Base-by-base conservation (phyloP, 169 alveolate genomes). In the Blepharisma undulans region DNA sequence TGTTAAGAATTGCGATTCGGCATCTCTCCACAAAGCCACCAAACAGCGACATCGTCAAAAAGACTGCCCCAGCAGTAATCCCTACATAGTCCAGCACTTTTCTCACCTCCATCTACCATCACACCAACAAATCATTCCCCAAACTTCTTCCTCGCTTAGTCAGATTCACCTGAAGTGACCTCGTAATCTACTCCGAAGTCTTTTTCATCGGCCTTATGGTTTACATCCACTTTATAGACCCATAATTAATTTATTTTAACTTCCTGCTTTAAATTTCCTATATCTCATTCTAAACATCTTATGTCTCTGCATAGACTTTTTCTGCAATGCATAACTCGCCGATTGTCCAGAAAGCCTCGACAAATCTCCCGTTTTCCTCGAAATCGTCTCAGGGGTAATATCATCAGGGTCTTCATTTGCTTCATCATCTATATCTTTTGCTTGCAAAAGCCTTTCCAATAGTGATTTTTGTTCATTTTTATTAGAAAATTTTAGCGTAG, bases 151-250 rank as follows among this genome's bases (percentile, higher is more conserved):
- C 91, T 25, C 61, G 91, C 2, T 21, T 86, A 19, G 59, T 60
- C 27, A 61, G 91, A 72, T 60, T 86, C 29, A 60, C 81, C 8
- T 72, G 91, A 66, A 30, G 74, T 8, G 81, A 86, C 16, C 71
- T 86, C 18, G 91, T 86, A 25, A 72, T 86, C 1, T 60, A 72
- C 59, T 27, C 84, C 84, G 91, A 86, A 72, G 84, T 86, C 4
- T 86, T 86, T 33, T 86, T 86, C 27, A 34, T 86, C 19, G 91
- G 91, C 8, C 33, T 61, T 21, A 86, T 86, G 91, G 84, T 86
- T 66, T 86, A 86, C 36, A 72, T 86, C 2, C 91, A 86, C 72
- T 86, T 86, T 29, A 72, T 86, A 0, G 91, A 86, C 72, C 72
- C 48, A 66, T 86, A 72, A 72, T 84, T 22, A 7, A 27, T 78